Evolutionary conservation across 2,329 filamentous ascomycete genomes (phyloP), one percentile per base, ranked within the genome.

Genomic region (Botrytis fragariae): DNA sequence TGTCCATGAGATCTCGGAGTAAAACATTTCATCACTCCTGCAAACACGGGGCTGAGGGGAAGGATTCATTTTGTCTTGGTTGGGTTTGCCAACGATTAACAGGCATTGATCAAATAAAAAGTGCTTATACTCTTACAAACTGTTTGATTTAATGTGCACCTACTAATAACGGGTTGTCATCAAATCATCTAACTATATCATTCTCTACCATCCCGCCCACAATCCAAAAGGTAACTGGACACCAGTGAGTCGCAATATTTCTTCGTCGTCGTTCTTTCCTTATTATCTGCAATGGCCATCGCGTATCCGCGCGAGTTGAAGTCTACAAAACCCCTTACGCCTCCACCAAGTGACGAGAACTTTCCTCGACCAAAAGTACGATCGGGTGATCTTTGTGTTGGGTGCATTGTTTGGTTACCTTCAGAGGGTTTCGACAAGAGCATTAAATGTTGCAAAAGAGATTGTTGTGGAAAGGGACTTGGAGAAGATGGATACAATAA

Each of bases 341-440:
- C 71, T 20, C 71, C 51, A 37, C 71, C 71, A 35, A 48, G 59
- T 69, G 71, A 72, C 20, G 63, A 61, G 45, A 35, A 45, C 37
- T 59, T 9, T 42, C 39, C 62, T 69, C 48, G 65, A 44, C 65
- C 65, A 70, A 44, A n/a, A 70, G 65, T 70, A 22, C 22, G 65
- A n/a, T 45, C 64, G 44, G 64, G 71, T 3, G 75, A 77, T 70
- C 25, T 77, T 18, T 77, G 75, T 61, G 73, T 74, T 9, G 76
- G 75, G 10, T 76, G 74, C 44, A 75, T 77, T 45, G 71, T 77
- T 35, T 77, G 75, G 76, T 54, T 77, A 22, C 74, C 75, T 22
- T 25, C 51, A 68, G 67, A 54, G 25, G 37, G 16, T 0, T 62
- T 22, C 20, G 60, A 68, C 37, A 69, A 51, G 16, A 70, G 42